phyloP scores from a whole-genome alignment of 805 yeast genomes.

The Metschnikowia baotianmanensis region DNA sequence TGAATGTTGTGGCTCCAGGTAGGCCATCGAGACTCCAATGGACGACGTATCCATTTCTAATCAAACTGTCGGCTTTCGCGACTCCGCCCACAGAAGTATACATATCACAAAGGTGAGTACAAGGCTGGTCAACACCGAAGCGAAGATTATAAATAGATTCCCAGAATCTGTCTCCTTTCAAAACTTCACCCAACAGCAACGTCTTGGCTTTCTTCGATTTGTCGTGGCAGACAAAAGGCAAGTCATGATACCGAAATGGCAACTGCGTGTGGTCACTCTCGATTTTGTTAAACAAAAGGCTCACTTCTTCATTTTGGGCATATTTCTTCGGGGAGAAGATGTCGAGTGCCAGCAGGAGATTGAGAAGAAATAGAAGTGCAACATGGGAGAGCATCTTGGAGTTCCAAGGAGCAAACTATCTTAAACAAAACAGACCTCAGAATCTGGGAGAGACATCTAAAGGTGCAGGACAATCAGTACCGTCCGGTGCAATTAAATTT shows the following conservation, averaged over 20 bases:
- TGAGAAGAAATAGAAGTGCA: constrained; percentile 6
- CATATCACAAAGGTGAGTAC: constrained; percentile 67
- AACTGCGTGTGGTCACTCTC: constrained; percentile 75
- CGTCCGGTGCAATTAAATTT: too few species aligned
- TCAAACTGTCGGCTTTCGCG: constrained; percentile 55
- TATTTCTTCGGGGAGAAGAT: constrained; percentile 39
- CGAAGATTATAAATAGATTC: constrained; percentile 64
- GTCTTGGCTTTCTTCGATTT: constrained; percentile 48
- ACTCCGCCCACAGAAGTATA: constrained; percentile 51
- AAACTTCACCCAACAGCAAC: constrained; percentile 69
- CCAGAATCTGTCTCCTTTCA: constrained; percentile 80
- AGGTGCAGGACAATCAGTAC: constrained; percentile 2
- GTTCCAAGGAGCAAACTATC: background rate
- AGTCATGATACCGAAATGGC: constrained; percentile 72
- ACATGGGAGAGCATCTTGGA: constrained; percentile 11
- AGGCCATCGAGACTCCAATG: constrained; percentile 83
- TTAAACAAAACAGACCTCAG: background rate
- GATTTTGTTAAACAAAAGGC: constrained; percentile 70
- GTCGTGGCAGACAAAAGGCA: constrained; percentile 81
- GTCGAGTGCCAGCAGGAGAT: constrained; percentile 12
- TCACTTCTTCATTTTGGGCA: constrained; percentile 56
- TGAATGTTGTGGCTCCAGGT: constrained; percentile 86
- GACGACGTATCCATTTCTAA: constrained; percentile 68
- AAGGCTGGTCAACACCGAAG: constrained; percentile 64
- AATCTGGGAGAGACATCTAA: constrained; percentile 1